Conservation (phyloP, 257 asterid species). For the Prunella vulgaris region DNA sequence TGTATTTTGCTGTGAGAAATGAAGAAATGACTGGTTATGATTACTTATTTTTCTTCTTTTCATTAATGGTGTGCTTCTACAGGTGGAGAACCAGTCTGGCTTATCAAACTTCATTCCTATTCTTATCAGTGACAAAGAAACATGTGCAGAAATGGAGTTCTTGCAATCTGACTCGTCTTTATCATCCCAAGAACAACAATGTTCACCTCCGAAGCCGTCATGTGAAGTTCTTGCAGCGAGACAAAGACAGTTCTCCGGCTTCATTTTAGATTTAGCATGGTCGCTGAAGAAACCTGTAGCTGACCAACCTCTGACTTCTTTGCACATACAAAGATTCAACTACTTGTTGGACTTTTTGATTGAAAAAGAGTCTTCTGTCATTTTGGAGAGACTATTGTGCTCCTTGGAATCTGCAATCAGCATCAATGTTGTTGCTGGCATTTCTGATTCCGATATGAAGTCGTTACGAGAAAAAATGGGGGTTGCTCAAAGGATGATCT, state of each 20-base stretch:
- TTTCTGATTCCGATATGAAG: constrained; percentile 44
- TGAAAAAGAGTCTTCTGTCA: constrained; percentile 44
- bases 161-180: constrained; percentile 38
- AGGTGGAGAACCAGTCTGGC: constrained; percentile 96
- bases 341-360: constrained; percentile 46
- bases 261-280: constrained; percentile 80
- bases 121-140: constrained; percentile 70
- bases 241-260: constrained; percentile 44
- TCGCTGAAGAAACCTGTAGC: constrained; percentile 49
- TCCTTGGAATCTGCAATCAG: constrained; percentile 33
- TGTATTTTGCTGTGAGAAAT: background rate
- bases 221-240: constrained; percentile 44
- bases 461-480: constrained; percentile 40
- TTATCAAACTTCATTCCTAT: constrained; percentile 90
- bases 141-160: constrained; percentile 67
- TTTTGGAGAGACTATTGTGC: constrained; percentile 48
- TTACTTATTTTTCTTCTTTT: background rate
- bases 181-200: constrained; percentile 30
- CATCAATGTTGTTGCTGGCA: constrained; percentile 27
- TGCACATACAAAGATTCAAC: constrained; percentile 48
- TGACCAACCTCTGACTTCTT: constrained; percentile 35
- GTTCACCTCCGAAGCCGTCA: constrained; percentile 22
- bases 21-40: background rate
- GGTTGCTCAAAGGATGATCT: constrained; percentile 34
- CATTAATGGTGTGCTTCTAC: constrained; percentile 24